Conservation (phyloP, 169 alveolate genomes). For the Cryptosporidium ryanae region DNA sequence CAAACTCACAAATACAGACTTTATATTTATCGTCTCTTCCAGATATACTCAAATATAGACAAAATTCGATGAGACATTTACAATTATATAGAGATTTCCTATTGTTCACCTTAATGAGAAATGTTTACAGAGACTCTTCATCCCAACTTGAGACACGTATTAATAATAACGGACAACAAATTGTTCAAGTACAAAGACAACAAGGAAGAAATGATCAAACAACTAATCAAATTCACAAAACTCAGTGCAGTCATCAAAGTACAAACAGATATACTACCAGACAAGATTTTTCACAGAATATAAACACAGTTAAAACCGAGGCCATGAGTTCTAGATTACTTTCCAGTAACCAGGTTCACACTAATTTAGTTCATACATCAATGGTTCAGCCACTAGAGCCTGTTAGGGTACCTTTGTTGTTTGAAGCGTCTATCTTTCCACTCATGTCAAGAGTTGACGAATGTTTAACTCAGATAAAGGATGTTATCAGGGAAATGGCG, state of each 20-base stretch:
- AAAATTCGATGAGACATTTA: constrained; percentile 62
- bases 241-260: constrained; percentile 6
- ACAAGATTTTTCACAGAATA: not conserved
- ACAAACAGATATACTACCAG: constrained; percentile 4
- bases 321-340: not conserved
- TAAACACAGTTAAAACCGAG: not conserved
- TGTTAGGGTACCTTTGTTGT: constrained; percentile 61
- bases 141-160: constrained; percentile 22
- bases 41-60: constrained; percentile 33
- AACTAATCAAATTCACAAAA: not conserved
- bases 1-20: constrained; percentile 39
- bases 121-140: constrained; percentile 19
- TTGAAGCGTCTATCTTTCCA: constrained; percentile 44
- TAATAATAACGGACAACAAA: constrained; percentile 9
- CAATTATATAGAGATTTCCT: constrained; percentile 63
- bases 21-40: constrained; percentile 58
- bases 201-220: constrained; percentile 21
- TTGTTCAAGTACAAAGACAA: not conserved
- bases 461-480: constrained; percentile 80
- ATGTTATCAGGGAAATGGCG: constrained; percentile 81
- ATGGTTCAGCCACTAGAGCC: constrained; percentile 68
- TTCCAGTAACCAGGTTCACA: not conserved
- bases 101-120: constrained; percentile 41
- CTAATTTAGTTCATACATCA: not conserved
- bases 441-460: constrained; percentile 79